These are phyloP conservation scores for Rhytidiadelphus loreus DNA, from an alignment of 225 moss, liverwort and hornwort genomes.

Conservation along the genomic window DNA sequence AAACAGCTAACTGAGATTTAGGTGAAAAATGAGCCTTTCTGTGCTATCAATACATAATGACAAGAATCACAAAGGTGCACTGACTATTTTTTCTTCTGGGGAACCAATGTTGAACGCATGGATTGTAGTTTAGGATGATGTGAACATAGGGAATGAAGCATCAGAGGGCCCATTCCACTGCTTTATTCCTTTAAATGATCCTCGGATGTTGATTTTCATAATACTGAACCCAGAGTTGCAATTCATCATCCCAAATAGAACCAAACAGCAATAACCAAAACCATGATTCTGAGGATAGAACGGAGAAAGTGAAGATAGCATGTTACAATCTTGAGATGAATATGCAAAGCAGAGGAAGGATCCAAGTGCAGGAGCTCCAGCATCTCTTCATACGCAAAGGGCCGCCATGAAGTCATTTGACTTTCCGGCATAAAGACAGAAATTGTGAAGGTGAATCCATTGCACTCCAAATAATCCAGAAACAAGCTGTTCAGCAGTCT, in stretches of 20 bases:
- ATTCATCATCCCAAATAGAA: background rate
- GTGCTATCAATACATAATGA: background rate
- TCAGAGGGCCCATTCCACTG: background rate
- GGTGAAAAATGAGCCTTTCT: background rate
- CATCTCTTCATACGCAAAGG: constrained; percentile 67
- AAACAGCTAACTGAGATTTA: background rate
- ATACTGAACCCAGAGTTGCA: background rate
- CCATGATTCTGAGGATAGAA: background rate
- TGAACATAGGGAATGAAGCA: background rate
- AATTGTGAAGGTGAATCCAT: constrained; percentile 74
- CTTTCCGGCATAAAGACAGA: constrained; percentile 87
- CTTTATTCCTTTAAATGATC: background rate
- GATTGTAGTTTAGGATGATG: background rate
- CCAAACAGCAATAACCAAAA: background rate
- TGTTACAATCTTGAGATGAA: constrained; percentile 30
- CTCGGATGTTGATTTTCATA: background rate
- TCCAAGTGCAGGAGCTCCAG: constrained; percentile 74
- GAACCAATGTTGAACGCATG: background rate
- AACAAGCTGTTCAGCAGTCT: constrained; percentile 78
- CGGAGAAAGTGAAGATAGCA: background rate
- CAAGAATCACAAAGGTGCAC: background rate
- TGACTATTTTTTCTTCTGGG: background rate
- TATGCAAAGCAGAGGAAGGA: constrained; percentile 29
- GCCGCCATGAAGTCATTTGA: constrained; percentile 58
- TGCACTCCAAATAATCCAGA: constrained; percentile 59